Percentiles rank a stretch among this genome's conserved stretches.
Conservation (phyloP, 305 asterid species). For the Petunia hybrid region DNA sequence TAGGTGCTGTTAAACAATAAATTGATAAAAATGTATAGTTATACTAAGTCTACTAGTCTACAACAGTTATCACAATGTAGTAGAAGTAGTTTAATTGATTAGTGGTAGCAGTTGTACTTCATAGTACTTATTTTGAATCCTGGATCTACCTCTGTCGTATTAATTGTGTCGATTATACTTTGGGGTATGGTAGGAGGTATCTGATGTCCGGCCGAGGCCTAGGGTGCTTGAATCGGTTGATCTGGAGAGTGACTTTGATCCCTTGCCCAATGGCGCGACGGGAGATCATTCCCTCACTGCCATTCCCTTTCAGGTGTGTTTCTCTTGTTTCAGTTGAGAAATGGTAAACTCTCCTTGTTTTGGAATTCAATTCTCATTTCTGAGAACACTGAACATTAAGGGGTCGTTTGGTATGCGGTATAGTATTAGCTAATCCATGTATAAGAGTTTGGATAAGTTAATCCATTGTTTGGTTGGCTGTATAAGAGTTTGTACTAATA, state of each 20-base stretch:
- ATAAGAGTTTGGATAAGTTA: too few species aligned
- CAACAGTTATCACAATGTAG: not conserved
- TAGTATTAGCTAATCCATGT: too few species aligned
- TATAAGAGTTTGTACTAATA: too few species aligned
- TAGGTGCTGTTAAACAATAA: conserved; percentile 13
- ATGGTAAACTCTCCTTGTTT: not conserved
- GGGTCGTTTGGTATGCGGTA: too few species aligned
- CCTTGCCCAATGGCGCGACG: conserved; percentile 70
- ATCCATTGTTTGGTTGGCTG: too few species aligned
- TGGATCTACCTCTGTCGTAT: not conserved
- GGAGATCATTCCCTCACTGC: conserved; percentile 63
- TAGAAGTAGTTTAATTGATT: not conserved
- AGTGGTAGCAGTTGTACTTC: not conserved
- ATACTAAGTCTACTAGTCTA: not conserved
- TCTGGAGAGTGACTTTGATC: conserved; percentile 47
- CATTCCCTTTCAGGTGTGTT: conserved; percentile 82
- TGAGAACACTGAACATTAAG: not conserved
- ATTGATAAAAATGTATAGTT: not conserved
- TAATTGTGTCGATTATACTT: not conserved
- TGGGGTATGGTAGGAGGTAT: conserved; percentile 52
- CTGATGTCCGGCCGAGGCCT: conserved; percentile 50
- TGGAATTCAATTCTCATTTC: not conserved
- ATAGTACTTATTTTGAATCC: not conserved
- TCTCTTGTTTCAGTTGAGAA: conserved; percentile 12
- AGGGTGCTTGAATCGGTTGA: conserved; percentile 50